Base-by-base conservation (phyloP, 1,284 basidiomycete genomes). In the Sanghuangporus sanghuang region DNA sequence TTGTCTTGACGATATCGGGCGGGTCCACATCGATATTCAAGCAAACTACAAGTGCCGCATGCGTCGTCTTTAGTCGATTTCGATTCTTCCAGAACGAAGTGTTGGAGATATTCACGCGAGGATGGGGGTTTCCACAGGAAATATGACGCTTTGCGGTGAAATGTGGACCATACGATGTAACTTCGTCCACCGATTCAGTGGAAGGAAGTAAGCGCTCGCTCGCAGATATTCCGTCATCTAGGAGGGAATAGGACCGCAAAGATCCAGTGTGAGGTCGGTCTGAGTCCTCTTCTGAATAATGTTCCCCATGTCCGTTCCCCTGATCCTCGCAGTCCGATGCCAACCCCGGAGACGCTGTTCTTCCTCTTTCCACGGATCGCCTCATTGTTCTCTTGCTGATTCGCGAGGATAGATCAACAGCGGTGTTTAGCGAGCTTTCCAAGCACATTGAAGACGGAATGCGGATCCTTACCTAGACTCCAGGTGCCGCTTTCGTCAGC, bases 11-110 rank as follows among this genome's bases (percentile, higher is more conserved):
- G 57, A 98, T 82, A 72, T 99, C 96, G 64, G 96, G 96, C 16
- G 96, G 96, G 72, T 99, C 96, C 49, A 98, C 95, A 62, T 97
- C 96, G 72, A 99, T 93, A 77, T 99, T 98, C 52, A 99, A 82
- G 73, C 96, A 99, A 67, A 98, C 83, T 14, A 98, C 92, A n/a
- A 99, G 83, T 0, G 92, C 93, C 1, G 94, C 96, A 53, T 94
- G 90, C 32, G 93, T 89, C 0, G 96, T 98, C 78, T 93, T 96
- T 65, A 93, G 85, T 73, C 92, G 93, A 67, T 86, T 91, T 16
- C 89, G 84, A 8, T 89, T 82, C 68, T 90, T 86, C 94, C 95
- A 98, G 11, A 86, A 84, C 53, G 83, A 82, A 70, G 85, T 83
- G 71, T 81, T 87, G 46, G 85, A 78, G 8, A 82, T 86, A 81